phyloP scores from a whole-genome alignment of 2,329 filamentous ascomycete genomes.

The Phyllosticta paracitricarpa region DNA sequence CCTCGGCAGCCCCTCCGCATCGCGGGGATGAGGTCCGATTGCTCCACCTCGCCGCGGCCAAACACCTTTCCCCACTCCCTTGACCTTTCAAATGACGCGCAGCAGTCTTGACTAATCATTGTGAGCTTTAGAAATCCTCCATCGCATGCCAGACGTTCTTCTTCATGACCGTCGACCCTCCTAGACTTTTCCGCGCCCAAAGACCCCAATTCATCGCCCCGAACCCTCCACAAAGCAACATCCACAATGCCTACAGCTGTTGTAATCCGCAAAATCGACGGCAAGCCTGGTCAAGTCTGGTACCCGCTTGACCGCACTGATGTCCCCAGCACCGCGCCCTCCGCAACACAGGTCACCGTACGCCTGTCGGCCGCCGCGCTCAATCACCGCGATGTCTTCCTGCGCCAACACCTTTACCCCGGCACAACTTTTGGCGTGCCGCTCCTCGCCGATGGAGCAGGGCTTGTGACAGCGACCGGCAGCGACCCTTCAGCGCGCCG shows the following conservation, averaged over 20 bases:
- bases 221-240: neutral
- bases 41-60: neutral
- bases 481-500: constrained; percentile 40
- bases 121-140: neutral
- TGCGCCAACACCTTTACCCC: constrained; percentile 86
- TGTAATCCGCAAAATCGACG: constrained; percentile 59
- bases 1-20: neutral
- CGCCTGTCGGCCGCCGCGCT: constrained; percentile 69
- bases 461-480: constrained; percentile 59
- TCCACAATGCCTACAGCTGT: constrained; percentile 44
- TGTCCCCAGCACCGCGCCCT: constrained; percentile 19
- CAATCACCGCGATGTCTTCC: constrained; percentile 93
- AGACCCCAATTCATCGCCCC: neutral
- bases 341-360: constrained; percentile 56
- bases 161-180: neutral
- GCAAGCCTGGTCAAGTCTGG: constrained; percentile 82
- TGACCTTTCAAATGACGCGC: neutral
- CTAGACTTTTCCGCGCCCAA: neutral
- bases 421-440: constrained; percentile 69
- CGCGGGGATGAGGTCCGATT: neutral
- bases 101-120: neutral
- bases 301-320: constrained; percentile 47
- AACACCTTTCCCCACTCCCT: neutral
- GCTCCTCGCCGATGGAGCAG: constrained; percentile 73
- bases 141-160: neutral